phyloP scores from a whole-genome alignment of 148 eudicot species.

The Heliosperma pusillum region DNA sequence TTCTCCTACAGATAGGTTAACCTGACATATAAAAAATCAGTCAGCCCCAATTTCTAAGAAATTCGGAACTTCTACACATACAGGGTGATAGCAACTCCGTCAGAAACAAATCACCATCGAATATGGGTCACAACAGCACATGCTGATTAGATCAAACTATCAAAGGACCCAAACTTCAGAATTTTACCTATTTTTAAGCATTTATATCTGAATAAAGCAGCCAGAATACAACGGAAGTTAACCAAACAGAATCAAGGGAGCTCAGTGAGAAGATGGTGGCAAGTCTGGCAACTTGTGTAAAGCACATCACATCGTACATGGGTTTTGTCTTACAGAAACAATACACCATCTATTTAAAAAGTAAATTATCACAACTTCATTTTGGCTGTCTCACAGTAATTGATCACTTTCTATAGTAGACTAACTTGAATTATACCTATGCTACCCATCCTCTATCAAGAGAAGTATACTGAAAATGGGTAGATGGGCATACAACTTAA shows the following conservation, averaged over 20 bases:
- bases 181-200: neutral
- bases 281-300: too few species aligned
- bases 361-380: neutral
- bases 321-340: too few species aligned
- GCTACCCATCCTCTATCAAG: neutral
- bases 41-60: neutral
- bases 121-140: neutral
- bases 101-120: neutral
- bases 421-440: neutral
- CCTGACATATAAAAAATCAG: neutral
- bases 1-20: neutral
- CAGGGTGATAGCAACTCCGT: too few species aligned
- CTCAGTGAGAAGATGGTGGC: too few species aligned
- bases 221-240: too few species aligned
- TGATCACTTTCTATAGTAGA: neutral
- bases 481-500: neutral
- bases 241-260: too few species aligned
- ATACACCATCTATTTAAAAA: too few species aligned
- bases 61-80: neutral
- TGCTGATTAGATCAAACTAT: too few species aligned
- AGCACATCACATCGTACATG: too few species aligned
- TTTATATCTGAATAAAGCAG: too few species aligned
- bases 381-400: neutral
- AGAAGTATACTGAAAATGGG: neutral
- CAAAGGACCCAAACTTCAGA: neutral